phyloP scores from a whole-genome alignment of 345 rosid genomes.

The Carallia pectinifolia region DNA sequence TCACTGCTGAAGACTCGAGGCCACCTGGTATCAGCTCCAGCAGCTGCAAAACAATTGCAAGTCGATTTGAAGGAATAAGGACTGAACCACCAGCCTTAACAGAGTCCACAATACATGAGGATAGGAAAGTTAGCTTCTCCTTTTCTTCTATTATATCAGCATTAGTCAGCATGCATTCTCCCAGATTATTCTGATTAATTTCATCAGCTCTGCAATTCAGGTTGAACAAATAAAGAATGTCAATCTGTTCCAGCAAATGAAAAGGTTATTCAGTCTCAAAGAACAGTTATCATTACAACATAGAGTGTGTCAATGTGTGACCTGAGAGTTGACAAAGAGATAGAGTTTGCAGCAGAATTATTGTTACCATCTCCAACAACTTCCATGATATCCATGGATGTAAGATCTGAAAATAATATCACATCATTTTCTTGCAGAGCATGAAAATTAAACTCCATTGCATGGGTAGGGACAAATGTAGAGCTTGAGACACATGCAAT shows the following conservation, averaged over 20 bases:
- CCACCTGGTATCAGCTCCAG: conserved; percentile 55
- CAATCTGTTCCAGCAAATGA: not conserved
- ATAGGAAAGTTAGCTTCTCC: conserved; percentile 67
- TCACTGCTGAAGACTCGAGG: conserved; percentile 48
- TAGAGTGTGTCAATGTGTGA: conserved; percentile 19
- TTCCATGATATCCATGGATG: conserved; percentile 35
- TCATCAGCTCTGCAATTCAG: conserved; percentile 29
- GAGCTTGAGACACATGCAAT: conserved; percentile 60
- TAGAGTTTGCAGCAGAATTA: conserved; percentile 17
- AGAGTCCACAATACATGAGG: conserved; percentile 57
- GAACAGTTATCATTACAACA: no score
- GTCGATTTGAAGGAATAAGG: conserved; percentile 51
- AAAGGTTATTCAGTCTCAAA: no score
- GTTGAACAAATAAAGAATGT: conserved; percentile 5
- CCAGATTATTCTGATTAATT: conserved; percentile 31
- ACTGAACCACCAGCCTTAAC: conserved; percentile 79
- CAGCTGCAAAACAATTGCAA: conserved; percentile 62
- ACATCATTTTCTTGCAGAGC: conserved; percentile 53
- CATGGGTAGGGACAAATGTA: conserved; percentile 52
- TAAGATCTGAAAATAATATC: conserved; percentile 62
- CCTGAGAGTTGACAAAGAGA: conserved; percentile 43
- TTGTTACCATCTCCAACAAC: conserved; percentile 26
- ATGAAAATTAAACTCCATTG: conserved; percentile 52
- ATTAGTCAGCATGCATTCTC: conserved; percentile 34
- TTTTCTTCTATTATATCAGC: conserved; percentile 56